Base-by-base conservation (phyloP, 371 early-diverging fungal species). In the Mucor sp. region DNA sequence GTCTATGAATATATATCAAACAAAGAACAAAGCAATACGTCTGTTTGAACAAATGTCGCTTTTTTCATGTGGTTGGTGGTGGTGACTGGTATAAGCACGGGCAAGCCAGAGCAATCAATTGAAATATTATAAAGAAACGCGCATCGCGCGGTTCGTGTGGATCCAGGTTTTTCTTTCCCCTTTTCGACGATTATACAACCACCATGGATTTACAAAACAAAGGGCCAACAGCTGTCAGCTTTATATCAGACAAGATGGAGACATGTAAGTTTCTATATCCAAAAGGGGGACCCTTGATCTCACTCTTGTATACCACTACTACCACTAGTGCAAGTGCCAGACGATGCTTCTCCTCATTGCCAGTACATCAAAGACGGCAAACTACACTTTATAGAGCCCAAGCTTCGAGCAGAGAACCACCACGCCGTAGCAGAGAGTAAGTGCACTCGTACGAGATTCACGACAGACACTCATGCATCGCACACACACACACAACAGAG, bases 311-410 rank as follows among this genome's bases (percentile, higher is more conserved):
- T 9, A 53, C 0, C 53, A 4, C 21, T 39, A 63, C 35, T 60
- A 53, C 0, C 53, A 4, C 21, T 39, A 63, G 44, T 60, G 39
- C 44, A 28, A 58, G 62, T 53, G 15, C 62, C 62, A 58, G 62
- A 65, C 14, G 59, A 61, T 48, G 15, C 53, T 30, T 15, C 55
- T 25, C 8, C 57, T 4, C 1, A 57, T 61, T 70, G 66, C 33
- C 23, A 35, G 27, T 73, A 56, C 28, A 55, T 78, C 2, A 82
- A 72, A 44, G 77, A 83, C 70, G 83, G 83, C n/a, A 83, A 68
- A 68, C 68, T 83, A 0, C 44, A 37, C 4, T 78, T 69, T 56
- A 30, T 39, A 2, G 80, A 83, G 65, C 63, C 74, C 6, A 78
- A 77, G 43, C 41, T 83, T 43, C 65, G 76, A 55, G 64, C 74